Evolutionary conservation across 257 asterid species (phyloP).

Genomic region (Ballota nigra): DNA sequence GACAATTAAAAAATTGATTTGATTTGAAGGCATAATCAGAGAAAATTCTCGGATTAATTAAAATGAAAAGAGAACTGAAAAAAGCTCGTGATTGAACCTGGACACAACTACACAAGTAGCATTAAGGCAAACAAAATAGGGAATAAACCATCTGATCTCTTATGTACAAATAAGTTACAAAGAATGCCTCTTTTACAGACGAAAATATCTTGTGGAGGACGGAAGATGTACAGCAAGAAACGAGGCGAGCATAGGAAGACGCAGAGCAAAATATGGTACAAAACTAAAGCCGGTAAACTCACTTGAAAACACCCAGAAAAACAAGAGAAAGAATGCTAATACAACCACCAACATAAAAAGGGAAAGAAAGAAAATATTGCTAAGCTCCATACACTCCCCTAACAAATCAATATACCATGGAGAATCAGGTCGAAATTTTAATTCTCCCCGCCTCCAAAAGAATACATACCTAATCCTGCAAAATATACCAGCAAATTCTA

Average conservation of each 20-base stretch:
- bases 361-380: slow-evolving; percentile 29
- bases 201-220: slow-evolving; percentile 36
- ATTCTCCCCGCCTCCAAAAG: slow-evolving; percentile 63
- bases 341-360: slow-evolving; percentile 33
- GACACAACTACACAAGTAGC: not conserved
- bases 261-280: slow-evolving; percentile 23
- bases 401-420: slow-evolving; percentile 57
- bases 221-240: slow-evolving; percentile 52
- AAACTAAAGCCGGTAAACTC: slow-evolving; percentile 41
- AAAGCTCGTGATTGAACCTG: not conserved
- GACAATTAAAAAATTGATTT: not conserved
- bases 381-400: slow-evolving; percentile 40
- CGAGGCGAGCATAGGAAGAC: slow-evolving; percentile 23
- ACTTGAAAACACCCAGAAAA: slow-evolving; percentile 39
- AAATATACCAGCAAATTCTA: slow-evolving; percentile 32
- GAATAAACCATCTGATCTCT: slow-evolving; percentile 34
- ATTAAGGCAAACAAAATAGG: slow-evolving; percentile 15
- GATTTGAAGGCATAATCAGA: not conserved
- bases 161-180: slow-evolving; percentile 57
- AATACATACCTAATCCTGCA: slow-evolving; percentile 56
- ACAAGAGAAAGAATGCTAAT: slow-evolving; percentile 26
- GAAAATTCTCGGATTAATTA: not conserved
- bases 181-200: slow-evolving; percentile 42
- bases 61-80: not conserved
- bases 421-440: slow-evolving; percentile 41